Conservation (phyloP, 2,329 filamentous ascomycete genomes). For the Orbilia blumenaviensis region DNA sequence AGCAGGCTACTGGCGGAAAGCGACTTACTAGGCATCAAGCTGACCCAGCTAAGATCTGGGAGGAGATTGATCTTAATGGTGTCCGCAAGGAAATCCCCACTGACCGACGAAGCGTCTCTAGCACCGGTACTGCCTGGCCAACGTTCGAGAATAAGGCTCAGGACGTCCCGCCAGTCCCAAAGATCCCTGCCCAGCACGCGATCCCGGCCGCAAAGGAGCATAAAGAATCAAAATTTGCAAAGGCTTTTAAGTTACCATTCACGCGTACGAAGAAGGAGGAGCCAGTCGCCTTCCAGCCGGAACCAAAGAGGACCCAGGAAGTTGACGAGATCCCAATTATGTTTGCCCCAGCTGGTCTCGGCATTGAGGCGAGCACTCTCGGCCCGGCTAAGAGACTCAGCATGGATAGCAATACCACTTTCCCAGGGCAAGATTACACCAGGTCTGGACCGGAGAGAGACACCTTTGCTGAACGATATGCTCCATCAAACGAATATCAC, state of each 20-base stretch:
- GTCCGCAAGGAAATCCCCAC: neutral
- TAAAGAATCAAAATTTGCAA: constrained; percentile 7
- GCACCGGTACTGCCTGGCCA: constrained; percentile 30
- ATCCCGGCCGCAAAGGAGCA: neutral
- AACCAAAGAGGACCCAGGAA: neutral
- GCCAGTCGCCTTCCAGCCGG: neutral
- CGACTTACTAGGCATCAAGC: constrained; percentile 36
- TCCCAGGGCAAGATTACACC: neutral
- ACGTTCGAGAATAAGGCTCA: constrained; percentile 1
- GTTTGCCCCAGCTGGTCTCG: neutral
- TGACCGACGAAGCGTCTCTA: constrained; percentile 30
- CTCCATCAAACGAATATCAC: constrained; percentile 5
- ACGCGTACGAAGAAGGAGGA: constrained; percentile 1
- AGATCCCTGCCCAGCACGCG: constrained; percentile 14
- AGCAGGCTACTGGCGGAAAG: constrained; percentile 44
- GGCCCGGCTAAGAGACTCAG: constrained; percentile 3
- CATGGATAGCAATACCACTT: constrained; percentile 20
- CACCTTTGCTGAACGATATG: neutral
- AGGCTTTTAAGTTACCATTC: constrained; percentile 5
- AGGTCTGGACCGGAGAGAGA: neutral
- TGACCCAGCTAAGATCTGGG: constrained; percentile 47
- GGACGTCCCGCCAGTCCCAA: constrained; percentile 35
- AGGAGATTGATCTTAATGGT: constrained; percentile 39
- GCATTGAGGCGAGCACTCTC: neutral
- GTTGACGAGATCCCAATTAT: constrained; percentile 1